Evolutionary conservation across 2,329 filamentous ascomycete genomes (phyloP), one percentile per base, ranked within the genome.

Genomic region (Hypomyces rosellus): DNA sequence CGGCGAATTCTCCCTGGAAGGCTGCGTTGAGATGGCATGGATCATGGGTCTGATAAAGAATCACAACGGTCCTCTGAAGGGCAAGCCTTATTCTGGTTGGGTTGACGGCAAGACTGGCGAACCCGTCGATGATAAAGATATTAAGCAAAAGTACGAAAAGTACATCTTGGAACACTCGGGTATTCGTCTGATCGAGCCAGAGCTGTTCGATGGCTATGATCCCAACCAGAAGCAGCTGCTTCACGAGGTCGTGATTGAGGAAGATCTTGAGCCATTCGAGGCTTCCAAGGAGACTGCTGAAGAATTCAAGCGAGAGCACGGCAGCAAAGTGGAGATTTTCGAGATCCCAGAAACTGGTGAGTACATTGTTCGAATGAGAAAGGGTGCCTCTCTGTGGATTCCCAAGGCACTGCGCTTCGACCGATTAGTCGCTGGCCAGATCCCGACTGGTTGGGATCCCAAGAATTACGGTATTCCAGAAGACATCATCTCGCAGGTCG

Each of bases 41-140:
- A 89, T 99, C 70, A 99, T 97, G 92, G 93, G 93, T 65, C 83
- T 97, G 53, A 97, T 99, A 76, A 96, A 92, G 79, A 95, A 99
- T 70, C 89, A 96, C 76, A 97, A 97, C 61, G 93, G 93, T 15
- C 85, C 86, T 33, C 82, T 99, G 68, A 99, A 99, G 76, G 93
- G 93, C 67, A 87, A 95, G 74, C 87, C 87, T 57, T 97, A 99
- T 74, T 89, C 92, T 59, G 93, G 93, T 60, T 99, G 89, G 90
- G 89, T 99, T 52, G 93, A 99, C 64, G 79, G 84, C 66, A 97
- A 97, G 81, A 85, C 89, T 48, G 89, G 89, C 40, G 92, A 97
- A 52, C 93, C 93, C 7, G 90, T 99, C 25, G 92, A 97, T 53
- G 93, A 99, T 74, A 96, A 96, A 76, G 93, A 99, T 63, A 80